A percentile compares a stretch with the other conserved stretches of the same genome.
Conservation (phyloP, 257 asterid genomes). For the Haberlea rhodopensis region DNA sequence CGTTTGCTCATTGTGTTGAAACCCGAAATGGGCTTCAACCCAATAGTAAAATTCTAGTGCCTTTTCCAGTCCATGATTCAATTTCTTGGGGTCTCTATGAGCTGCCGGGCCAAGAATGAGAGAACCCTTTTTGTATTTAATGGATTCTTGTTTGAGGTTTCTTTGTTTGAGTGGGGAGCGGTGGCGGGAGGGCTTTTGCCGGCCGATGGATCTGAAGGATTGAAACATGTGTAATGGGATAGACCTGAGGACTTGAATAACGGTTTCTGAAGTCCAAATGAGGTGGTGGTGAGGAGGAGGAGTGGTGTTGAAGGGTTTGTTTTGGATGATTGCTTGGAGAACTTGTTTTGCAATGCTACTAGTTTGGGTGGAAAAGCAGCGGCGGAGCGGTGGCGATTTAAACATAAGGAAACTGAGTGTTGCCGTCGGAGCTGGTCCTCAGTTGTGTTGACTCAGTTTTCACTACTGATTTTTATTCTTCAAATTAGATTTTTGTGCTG, state of each 20-base stretch:
- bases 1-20: conserved; percentile 66
- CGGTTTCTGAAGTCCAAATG: conserved; percentile 60
- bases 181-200: conserved; percentile 68
- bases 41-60: conserved; percentile 80
- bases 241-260: conserved; percentile 60
- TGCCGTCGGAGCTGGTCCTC: neutral
- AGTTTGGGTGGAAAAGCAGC: conserved; percentile 43
- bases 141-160: conserved; percentile 45
- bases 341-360: conserved; percentile 45
- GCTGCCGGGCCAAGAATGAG: conserved; percentile 87
- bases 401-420: conserved; percentile 27
- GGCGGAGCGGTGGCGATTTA: conserved; percentile 30
- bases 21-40: conserved; percentile 60
- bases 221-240: conserved; percentile 71
- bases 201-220: conserved; percentile 80
- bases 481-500: too few relatives aligned
- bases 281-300: conserved; percentile 23
- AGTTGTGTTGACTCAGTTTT: too few relatives aligned
- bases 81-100: conserved; percentile 55
- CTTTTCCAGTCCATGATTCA: conserved; percentile 66
- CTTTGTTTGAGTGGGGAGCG: conserved; percentile 78
- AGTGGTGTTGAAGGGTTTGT: conserved; percentile 49
- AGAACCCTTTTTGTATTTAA: conserved; percentile 43
- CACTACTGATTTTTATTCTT: too few relatives aligned
- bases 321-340: conserved; percentile 57